Conservation (phyloP, 352 stramenopile species). For the Blastocystis sp. region DNA sequence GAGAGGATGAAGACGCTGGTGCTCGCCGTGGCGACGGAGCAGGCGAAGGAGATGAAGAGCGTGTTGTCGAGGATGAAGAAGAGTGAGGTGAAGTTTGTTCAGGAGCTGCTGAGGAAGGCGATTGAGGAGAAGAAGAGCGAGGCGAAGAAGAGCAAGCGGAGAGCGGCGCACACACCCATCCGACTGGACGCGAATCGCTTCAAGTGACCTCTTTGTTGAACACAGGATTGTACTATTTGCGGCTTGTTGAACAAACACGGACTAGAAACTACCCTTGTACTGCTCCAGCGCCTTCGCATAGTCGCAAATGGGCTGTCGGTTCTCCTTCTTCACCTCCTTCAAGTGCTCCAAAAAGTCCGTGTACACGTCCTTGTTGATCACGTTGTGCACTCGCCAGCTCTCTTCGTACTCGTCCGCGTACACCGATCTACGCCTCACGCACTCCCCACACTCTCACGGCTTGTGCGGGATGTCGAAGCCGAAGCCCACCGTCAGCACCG, state of each 20-base stretch:
- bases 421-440: slow-evolving; percentile 18
- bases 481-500: neutral
- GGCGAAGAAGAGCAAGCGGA: neutral
- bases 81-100: neutral
- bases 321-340: neutral
- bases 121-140: neutral
- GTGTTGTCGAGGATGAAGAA: neutral
- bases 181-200: neutral
- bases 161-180: neutral
- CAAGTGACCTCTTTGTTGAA: neutral
- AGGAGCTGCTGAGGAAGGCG: neutral
- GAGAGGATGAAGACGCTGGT: neutral
- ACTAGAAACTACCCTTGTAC: neutral
- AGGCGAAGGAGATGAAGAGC: neutral
- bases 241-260: too few species aligned
- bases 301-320: neutral
- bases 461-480: neutral
- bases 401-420: slow-evolving; percentile 36
- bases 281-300: neutral
- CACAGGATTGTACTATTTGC: too few species aligned
- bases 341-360: neutral
- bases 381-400: slow-evolving; percentile 3
- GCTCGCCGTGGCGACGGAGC: neutral
- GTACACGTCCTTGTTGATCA: slow-evolving; percentile 42
- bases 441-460: neutral